Base-by-base conservation (phyloP, 140 eudicot genomes). In the Artemisia princeps region DNA sequence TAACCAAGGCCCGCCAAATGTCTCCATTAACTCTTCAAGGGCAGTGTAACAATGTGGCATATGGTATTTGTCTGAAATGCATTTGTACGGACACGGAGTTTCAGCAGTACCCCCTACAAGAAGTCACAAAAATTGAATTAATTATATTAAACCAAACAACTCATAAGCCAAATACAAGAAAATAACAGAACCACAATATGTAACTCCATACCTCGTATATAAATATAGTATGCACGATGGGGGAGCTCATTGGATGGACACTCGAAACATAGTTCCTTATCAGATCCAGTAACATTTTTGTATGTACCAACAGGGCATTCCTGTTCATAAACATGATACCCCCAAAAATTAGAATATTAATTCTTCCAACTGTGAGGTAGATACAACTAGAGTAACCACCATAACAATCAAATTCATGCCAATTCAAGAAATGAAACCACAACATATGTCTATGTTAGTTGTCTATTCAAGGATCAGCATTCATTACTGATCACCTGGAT, bases 1-100 rank as follows among this genome's bases (percentile, higher is more conserved):
- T 77, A 81, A 57, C 98, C 98, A 92, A 44, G 98, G 98, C 66
- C 98, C 98, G 10, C 98, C 98, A 73, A 92, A 88, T 24, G 96
- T 88, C 72, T 88, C 87, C 72, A 92, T 85, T 66, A 92, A 62
- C 75, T 92, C 98, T 62, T 92, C 98, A 48, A 92, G 95, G 50
- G 98, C 89, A 45, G 98, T 88, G 71, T 88, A 85, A 82, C 98
- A 92, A 62, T 87, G 74, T 64, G 98, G 98, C 96, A 88, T 85
- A 71, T 92, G 96, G 72, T 92, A 88, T 81, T 92, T 83, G 62
- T 85, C 96, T 15, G 95, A 85, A 65, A 92, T 67, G 82, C 98
- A 92, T 69, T 77, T 76, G 75, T 92, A 92, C 33, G 98, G 98
- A 73, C 98, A 92, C 37, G 96, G 95, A 24, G 86, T 76, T 79